A percentile compares a stretch with the other conserved stretches of the same genome.
These are phyloP conservation scores for Torulaspora delbrueckii DNA, from an alignment of 805 yeast species.

Conservation along the genomic window DNA sequence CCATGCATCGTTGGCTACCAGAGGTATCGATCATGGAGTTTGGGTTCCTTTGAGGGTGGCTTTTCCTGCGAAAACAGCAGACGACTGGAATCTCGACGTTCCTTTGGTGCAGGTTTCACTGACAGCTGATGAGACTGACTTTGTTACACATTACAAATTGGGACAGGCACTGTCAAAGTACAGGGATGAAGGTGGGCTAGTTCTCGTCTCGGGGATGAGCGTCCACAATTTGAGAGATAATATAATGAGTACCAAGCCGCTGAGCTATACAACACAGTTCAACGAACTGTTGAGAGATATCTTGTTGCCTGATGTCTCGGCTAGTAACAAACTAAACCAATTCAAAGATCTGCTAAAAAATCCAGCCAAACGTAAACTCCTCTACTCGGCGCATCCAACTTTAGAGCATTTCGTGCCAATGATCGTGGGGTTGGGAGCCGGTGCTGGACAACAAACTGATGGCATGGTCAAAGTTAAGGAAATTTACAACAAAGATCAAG, in stretches of 20 bases:
- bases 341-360: slow-evolving; percentile 38
- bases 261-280: slow-evolving; percentile 52
- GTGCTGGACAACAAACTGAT: slow-evolving; percentile 17
- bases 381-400: slow-evolving; percentile 65
- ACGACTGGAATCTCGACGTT: slow-evolving; percentile 29
- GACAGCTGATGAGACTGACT: slow-evolving; percentile 37
- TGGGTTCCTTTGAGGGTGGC: slow-evolving; percentile 80
- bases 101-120: slow-evolving; percentile 44
- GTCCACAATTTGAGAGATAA: slow-evolving; percentile 56
- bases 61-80: slow-evolving; percentile 38
- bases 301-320: slow-evolving; percentile 6
- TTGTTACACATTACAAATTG: slow-evolving; percentile 42
- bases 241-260: slow-evolving; percentile 6
- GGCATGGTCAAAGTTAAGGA: slow-evolving; percentile 35
- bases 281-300: slow-evolving; percentile 43
- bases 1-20: slow-evolving; percentile 37
- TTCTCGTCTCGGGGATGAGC: slow-evolving; percentile 71
- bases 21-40: slow-evolving; percentile 79
- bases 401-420: slow-evolving; percentile 69
- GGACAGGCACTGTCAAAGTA: slow-evolving; percentile 53
- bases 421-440: slow-evolving; percentile 55
- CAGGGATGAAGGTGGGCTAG: slow-evolving; percentile 47
- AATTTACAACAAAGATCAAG: slow-evolving; percentile 41
- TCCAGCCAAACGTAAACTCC: slow-evolving; percentile 32
- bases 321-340: slow-evolving; percentile 34